phyloP scores from a whole-genome alignment of 495 filamentous ascomycete genomes.

The Copromyces sp. region DNA sequence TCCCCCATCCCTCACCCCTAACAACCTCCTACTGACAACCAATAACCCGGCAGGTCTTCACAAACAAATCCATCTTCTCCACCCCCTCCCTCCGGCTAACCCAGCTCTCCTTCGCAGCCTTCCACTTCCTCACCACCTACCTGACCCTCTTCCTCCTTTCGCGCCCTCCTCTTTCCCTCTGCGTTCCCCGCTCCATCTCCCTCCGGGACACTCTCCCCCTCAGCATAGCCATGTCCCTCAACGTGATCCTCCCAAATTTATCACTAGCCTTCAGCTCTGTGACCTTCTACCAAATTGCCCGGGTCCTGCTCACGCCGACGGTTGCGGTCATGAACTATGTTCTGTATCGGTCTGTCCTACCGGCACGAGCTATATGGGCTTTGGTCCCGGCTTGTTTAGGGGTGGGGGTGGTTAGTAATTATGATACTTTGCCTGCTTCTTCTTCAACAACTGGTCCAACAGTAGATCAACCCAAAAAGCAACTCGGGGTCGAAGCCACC shows the following conservation, averaged over 20 bases:
- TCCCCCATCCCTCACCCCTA: not conserved
- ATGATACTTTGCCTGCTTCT: conserved; percentile 47
- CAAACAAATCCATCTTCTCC: conserved; percentile 66
- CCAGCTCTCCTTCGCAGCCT: conserved; percentile 60
- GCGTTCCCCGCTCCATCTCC: conserved; percentile 44
- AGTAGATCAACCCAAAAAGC: conserved; percentile 23
- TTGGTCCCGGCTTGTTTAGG: conserved; percentile 57
- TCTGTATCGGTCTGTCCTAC: conserved; percentile 51
- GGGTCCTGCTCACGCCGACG: conserved; percentile 59
- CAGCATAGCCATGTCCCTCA: conserved; percentile 55
- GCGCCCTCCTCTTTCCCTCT: conserved; percentile 47
- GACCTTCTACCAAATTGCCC: conserved; percentile 66
- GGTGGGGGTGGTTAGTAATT: conserved; percentile 62
- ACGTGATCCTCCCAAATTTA: conserved; percentile 66
- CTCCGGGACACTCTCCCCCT: conserved; percentile 53
- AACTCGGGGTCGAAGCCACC: conserved; percentile 30
- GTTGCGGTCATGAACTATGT: conserved; percentile 58
- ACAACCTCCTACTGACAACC: conserved; percentile 6
- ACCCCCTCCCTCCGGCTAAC: conserved; percentile 52
- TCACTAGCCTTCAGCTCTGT: conserved; percentile 62
- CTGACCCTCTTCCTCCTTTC: conserved; percentile 56
- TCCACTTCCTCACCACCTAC: conserved; percentile 65
- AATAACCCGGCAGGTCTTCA: conserved; percentile 50
- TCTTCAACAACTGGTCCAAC: not conserved
- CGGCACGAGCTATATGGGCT: conserved; percentile 41